Percentiles rank a stretch among this genome's conserved stretches.
Conservation (phyloP, 306 rosid genomes). For the Astragalus glycyphyllos region DNA sequence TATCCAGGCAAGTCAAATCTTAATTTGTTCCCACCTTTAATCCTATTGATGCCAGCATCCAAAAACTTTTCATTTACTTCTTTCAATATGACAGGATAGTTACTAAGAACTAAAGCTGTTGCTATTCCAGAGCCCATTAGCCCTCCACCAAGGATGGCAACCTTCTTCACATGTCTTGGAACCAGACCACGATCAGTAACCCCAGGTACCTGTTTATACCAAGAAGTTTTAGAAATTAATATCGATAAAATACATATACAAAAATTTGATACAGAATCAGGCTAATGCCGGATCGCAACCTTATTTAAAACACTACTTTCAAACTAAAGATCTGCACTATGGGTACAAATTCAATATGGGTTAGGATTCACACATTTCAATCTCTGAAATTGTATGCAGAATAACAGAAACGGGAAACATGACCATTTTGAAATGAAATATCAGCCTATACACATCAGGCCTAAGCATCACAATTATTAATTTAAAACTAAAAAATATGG, state of each 20-base stretch:
- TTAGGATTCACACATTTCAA: slow-evolving; percentile 14
- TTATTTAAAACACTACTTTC: slow-evolving; percentile 4
- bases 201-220: slow-evolving; percentile 78
- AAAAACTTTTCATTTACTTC: slow-evolving; percentile 88
- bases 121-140: slow-evolving; percentile 99
- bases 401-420: background rate
- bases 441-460: slow-evolving; percentile 12
- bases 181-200: slow-evolving; percentile 82
- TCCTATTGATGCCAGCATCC: slow-evolving; percentile 86
- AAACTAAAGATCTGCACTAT: slow-evolving; percentile 14
- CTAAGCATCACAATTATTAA: background rate
- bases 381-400: slow-evolving; percentile 8
- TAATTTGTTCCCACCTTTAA: slow-evolving; percentile 67
- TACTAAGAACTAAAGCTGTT: slow-evolving; percentile 78
- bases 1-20: slow-evolving; percentile 31
- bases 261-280: slow-evolving; percentile 7
- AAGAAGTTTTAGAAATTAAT: slow-evolving; percentile 33
- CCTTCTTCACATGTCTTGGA: slow-evolving; percentile 79
- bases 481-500: background rate
- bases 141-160: slow-evolving; percentile 96
- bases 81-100: slow-evolving; percentile 81
- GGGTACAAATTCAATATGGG: slow-evolving; percentile 19
- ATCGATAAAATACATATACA: background rate
- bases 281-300: slow-evolving; percentile 13
- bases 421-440: slow-evolving; percentile 27